phyloP scores from a whole-genome alignment of 805 yeast species.

The Grigorovia transvaalensis region DNA sequence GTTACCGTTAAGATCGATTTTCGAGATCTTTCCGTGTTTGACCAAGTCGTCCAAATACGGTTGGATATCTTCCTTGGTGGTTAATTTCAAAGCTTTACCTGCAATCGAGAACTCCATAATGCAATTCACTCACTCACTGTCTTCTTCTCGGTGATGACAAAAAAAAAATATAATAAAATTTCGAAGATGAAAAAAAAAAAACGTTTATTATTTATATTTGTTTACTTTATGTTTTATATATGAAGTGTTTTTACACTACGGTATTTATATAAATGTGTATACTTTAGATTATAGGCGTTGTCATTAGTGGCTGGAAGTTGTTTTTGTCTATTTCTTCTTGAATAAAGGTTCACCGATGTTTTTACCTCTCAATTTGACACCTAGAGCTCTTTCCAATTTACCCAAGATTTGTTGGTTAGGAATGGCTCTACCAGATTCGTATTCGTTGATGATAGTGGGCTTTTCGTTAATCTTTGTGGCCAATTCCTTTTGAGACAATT shows the following conservation, averaged over 20 bases:
- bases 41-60: constrained; percentile 54
- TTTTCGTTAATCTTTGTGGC: constrained; percentile 94
- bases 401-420: constrained; percentile 93
- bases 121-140: not conserved
- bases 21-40: constrained; percentile 30
- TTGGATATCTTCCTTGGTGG: constrained; percentile 59
- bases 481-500: constrained; percentile 87
- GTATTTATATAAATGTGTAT: not conserved
- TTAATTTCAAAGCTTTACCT: constrained; percentile 68
- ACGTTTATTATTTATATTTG: too few species aligned
- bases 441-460: constrained; percentile 89
- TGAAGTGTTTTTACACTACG: too few species aligned
- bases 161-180: too few species aligned
- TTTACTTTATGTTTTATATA: too few species aligned
- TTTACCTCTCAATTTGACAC: constrained; percentile 93
- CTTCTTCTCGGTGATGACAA: not conserved
- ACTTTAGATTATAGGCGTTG: not conserved
- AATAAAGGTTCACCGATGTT: constrained; percentile 82
- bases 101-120: constrained; percentile 42
- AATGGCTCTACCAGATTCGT: constrained; percentile 92
- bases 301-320: too few species aligned
- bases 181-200: too few species aligned
- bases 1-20: constrained; percentile 81
- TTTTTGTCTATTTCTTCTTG: constrained; percentile 29
- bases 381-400: constrained; percentile 87